These are phyloP conservation scores for Beta corolliflora DNA, from an alignment of 179 eudicot species.

Conservation along the genomic window DNA sequence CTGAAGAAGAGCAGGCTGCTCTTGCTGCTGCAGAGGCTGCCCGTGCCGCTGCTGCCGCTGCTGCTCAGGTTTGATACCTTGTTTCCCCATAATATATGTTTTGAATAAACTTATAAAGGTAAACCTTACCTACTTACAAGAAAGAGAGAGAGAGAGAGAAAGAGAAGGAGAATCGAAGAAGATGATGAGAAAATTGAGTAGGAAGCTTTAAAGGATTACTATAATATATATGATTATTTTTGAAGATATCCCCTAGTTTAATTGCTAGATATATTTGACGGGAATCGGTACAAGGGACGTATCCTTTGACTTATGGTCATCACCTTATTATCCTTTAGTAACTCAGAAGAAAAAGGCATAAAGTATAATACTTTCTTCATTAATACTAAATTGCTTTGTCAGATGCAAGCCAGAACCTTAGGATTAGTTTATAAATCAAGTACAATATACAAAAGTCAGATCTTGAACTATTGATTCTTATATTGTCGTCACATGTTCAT, in stretches of 20 bases:
- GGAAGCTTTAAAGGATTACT: not conserved
- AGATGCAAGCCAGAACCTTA: not conserved
- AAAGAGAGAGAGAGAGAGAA: not conserved
- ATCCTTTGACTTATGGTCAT: not conserved
- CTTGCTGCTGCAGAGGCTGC: conserved; percentile 96
- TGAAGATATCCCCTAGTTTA: not conserved
- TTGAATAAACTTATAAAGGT: not conserved
- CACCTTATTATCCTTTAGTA: not conserved
- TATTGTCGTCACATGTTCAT: not conserved
- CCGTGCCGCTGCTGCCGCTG: conserved; percentile 82
- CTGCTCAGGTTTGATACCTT: conserved; percentile 74
- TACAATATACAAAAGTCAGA: not conserved
- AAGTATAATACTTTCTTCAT: not conserved
- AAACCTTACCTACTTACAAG: not conserved
- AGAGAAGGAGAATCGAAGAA: not conserved
- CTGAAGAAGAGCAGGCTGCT: conserved; percentile 89
- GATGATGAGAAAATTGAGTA: not conserved
- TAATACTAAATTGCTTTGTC: not conserved
- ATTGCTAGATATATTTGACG: not conserved
- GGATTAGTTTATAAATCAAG: not conserved
- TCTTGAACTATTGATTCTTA: not conserved
- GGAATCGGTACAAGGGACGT: not conserved
- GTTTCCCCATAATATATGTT: not conserved
- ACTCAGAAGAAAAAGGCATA: not conserved
- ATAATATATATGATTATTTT: not conserved